Evolutionary conservation across 2,329 filamentous ascomycete species (phyloP).

Genomic region (Colletotrichum chrysophilum): DNA sequence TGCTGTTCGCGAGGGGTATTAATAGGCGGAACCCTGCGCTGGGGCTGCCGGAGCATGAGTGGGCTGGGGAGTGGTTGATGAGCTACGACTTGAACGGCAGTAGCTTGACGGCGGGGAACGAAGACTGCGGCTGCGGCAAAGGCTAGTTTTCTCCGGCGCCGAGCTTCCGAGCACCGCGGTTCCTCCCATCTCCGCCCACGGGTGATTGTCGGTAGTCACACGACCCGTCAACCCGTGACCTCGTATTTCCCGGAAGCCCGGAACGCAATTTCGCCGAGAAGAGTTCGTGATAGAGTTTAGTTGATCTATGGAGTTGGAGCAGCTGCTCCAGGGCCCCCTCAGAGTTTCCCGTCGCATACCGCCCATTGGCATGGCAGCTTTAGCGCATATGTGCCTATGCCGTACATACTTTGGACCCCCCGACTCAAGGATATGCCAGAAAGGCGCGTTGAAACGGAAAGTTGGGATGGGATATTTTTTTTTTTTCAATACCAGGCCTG

Average conservation of each 20-base stretch:
- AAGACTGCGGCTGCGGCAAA: neutral
- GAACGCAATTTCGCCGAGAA: neutral
- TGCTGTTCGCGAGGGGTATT: constrained; percentile 19
- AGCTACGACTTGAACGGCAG: neutral
- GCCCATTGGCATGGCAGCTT: neutral
- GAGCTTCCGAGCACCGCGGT: neutral
- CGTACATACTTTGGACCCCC: neutral
- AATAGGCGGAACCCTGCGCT: constrained; percentile 16
- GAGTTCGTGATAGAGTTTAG: neutral
- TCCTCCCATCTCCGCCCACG: neutral
- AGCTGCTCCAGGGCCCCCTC: neutral
- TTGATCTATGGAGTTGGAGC: neutral
- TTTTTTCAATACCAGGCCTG: neutral
- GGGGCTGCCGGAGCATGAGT: constrained; percentile 3
- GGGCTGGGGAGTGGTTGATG: constrained; percentile 8
- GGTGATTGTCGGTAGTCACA: neutral
- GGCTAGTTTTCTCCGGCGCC: neutral
- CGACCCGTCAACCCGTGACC: neutral
- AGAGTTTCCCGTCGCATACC: neutral
- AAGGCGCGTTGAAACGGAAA: neutral
- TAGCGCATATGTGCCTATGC: neutral
- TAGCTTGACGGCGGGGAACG: neutral
- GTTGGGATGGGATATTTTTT: neutral
- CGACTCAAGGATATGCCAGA: neutral
- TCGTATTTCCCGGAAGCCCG: neutral